Evolutionary conservation across 495 filamentous ascomycete genomes (phyloP).

Genomic region (Penicillium herquei): DNA sequence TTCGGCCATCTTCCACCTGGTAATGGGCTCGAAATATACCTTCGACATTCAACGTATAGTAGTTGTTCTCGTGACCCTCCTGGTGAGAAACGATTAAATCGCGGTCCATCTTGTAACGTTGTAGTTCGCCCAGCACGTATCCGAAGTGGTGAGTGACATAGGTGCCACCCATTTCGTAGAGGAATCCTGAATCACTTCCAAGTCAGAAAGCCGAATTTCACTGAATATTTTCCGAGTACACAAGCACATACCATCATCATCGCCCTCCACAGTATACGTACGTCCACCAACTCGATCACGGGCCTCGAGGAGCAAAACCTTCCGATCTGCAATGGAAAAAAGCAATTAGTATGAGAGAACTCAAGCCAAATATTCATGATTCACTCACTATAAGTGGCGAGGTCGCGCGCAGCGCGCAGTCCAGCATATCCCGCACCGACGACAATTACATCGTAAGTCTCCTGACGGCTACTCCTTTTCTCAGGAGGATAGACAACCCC

Average conservation of each 20-base stretch:
- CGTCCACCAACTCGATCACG: constrained; percentile 35
- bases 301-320: constrained; percentile 32
- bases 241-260: constrained; percentile 6
- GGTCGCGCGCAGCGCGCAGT: constrained; percentile 20
- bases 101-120: constrained; percentile 19
- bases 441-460: constrained; percentile 15
- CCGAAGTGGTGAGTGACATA: constrained; percentile 20
- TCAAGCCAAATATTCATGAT: background rate
- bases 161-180: constrained; percentile 33
- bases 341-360: background rate
- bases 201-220: too few species aligned
- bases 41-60: constrained; percentile 16
- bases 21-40: too few species aligned
- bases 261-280: constrained; percentile 23
- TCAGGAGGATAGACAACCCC: too few species aligned
- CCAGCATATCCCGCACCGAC: constrained; percentile 26
- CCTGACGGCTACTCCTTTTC: too few species aligned
- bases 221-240: too few species aligned
- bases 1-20: too few species aligned
- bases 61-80: constrained; percentile 7
- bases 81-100: constrained; percentile 10
- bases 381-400: constrained; percentile 14
- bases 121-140: constrained; percentile 20
- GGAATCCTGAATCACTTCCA: too few species aligned
- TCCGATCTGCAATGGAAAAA: constrained; percentile 1